phyloP scores from a whole-genome alignment of 176 grass and related monocot species.

The Oryza nivara region DNA sequence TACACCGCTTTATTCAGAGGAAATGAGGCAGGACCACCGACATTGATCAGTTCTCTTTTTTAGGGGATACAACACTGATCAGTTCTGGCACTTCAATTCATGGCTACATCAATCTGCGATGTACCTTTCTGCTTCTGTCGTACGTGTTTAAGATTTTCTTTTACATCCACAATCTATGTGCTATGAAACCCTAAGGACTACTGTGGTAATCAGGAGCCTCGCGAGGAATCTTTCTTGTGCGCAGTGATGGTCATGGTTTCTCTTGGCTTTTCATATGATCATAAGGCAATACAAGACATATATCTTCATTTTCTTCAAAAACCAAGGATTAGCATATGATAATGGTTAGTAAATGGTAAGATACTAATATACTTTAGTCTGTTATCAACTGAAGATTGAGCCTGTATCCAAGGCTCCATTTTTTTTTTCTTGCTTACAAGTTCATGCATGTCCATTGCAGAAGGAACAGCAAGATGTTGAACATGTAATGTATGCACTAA shows the following conservation, averaged over 20 bases:
- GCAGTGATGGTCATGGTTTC: slow-evolving; percentile 11
- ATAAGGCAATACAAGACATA: slow-evolving; percentile 7
- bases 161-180: not conserved
- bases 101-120: not conserved
- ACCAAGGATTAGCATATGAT: slow-evolving; percentile 36
- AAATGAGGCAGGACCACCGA: slow-evolving; percentile 2
- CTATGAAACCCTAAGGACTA: slow-evolving; percentile 19
- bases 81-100: slow-evolving; percentile 2
- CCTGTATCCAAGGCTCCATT: slow-evolving; percentile 1
- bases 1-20: slow-evolving; percentile 23
- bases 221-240: slow-evolving; percentile 18
- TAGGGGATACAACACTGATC: not conserved
- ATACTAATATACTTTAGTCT: not conserved
- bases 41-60: slow-evolving; percentile 7
- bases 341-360: slow-evolving; percentile 29
- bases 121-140: slow-evolving; percentile 17
- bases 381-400: slow-evolving; percentile 14
- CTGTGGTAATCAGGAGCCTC: not conserved
- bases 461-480: slow-evolving; percentile 2
- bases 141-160: slow-evolving; percentile 37
- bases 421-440: not conserved
- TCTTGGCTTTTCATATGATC: slow-evolving; percentile 19
- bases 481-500: not conserved
- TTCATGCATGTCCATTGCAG: slow-evolving; percentile 22
- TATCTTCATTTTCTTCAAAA: slow-evolving; percentile 17